Evolutionary conservation across 2,329 filamentous ascomycete genomes (phyloP).

Genomic region (Epichloe festucae): DNA sequence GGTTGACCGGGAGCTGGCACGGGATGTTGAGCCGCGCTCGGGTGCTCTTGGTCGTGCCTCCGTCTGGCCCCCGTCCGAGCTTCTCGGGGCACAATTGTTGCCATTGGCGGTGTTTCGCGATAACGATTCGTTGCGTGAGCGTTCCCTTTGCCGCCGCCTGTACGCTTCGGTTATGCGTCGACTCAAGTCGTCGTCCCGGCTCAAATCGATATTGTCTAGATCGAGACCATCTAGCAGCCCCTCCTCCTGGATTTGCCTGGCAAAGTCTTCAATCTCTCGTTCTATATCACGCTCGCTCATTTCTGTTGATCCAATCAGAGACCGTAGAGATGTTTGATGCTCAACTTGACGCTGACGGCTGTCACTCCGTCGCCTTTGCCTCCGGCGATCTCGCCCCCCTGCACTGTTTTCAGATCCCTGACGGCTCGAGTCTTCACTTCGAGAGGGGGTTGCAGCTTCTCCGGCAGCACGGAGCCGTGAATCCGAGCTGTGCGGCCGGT

Average conservation of each 20-base stretch:
- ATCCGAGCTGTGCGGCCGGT: constrained; percentile 18
- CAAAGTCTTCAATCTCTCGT: constrained; percentile 79
- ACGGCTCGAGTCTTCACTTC: constrained; percentile 13
- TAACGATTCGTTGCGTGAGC: constrained; percentile 33
- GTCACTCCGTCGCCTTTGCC: constrained; percentile 29
- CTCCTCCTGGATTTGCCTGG: constrained; percentile 78
- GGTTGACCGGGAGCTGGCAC: constrained; percentile 32
- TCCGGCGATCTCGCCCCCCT: constrained; percentile 19
- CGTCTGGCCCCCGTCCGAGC: constrained; percentile 9
- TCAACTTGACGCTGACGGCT: constrained; percentile 53
- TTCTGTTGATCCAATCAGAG: constrained; percentile 68
- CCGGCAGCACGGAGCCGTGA: constrained; percentile 16
- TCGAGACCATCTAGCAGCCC: constrained; percentile 81
- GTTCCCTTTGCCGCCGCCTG: constrained; percentile 57
- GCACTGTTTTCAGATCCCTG: constrained; percentile 24
- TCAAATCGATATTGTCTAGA: constrained; percentile 71
- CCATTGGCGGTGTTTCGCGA: constrained; percentile 20
- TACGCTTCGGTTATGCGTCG: constrained; percentile 86
- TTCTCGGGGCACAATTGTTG: constrained; percentile 27
- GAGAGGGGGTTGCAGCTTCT: constrained; percentile 13
- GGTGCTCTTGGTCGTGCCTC: constrained; percentile 18
- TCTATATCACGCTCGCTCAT: constrained; percentile 68
- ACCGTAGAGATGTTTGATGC: constrained; percentile 80
- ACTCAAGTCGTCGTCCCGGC: constrained; percentile 79
- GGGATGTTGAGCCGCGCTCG: constrained; percentile 20